These are phyloP conservation scores for Arabidopsis lyrata DNA, from an alignment of 441 rosid genomes.

Conservation along the genomic window DNA sequence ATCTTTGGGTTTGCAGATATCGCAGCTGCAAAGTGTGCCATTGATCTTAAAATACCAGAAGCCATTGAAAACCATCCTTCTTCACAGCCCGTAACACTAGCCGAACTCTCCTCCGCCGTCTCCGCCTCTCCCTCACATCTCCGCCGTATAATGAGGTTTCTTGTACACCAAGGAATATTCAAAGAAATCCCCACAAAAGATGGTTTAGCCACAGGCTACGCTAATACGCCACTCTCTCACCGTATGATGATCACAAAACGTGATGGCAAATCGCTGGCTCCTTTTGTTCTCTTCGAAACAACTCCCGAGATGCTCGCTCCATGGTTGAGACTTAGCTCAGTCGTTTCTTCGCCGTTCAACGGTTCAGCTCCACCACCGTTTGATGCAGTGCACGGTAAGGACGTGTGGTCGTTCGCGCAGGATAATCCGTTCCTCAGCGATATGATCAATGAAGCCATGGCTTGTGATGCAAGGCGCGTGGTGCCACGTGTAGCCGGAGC, in stretches of 20 bases:
- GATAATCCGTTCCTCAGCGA: conserved; percentile 49
- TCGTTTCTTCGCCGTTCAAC: conserved; percentile 32
- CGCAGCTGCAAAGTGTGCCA: conserved; percentile 77
- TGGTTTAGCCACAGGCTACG: conserved; percentile 46
- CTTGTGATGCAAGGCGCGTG: conserved; percentile 54
- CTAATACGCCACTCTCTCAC: conserved; percentile 68
- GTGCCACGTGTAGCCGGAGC: conserved; percentile 48
- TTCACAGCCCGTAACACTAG: conserved; percentile 53
- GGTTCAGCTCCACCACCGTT: conserved; percentile 50
- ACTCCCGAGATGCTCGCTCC: conserved; percentile 63
- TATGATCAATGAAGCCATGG: conserved; percentile 71
- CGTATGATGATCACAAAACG: conserved; percentile 46
- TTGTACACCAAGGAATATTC: conserved; percentile 57
- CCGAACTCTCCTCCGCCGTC: conserved; percentile 58
- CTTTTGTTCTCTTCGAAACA: conserved; percentile 52
- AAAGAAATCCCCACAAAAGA: conserved; percentile 44
- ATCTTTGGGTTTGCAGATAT: conserved; percentile 58
- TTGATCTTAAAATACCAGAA: conserved; percentile 73
- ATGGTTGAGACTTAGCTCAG: conserved; percentile 59
- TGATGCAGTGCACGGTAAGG: conserved; percentile 56
- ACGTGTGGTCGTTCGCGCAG: conserved; percentile 59
- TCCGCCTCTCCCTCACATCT: conserved; percentile 58
- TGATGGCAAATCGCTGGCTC: conserved; percentile 53
- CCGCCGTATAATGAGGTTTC: conserved; percentile 69
- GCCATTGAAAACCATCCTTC: conserved; percentile 56